These are phyloP conservation scores for Fusarium sp. DNA, from an alignment of 2,329 filamentous ascomycete species.

Conservation along the genomic window DNA sequence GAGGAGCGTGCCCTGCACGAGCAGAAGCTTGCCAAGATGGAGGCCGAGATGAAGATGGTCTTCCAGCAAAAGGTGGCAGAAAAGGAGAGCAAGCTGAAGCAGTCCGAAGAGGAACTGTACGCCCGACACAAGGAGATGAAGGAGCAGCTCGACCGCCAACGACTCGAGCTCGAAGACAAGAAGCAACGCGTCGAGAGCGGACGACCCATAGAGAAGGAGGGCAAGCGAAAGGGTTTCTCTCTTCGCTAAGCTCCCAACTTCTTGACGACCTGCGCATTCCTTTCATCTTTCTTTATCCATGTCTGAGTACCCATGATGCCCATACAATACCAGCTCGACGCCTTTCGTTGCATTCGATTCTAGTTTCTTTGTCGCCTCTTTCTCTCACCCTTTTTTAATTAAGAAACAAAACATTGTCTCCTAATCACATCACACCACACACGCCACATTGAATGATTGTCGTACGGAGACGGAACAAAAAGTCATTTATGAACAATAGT, in stretches of 20 bases:
- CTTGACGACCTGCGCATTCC: slow-evolving; percentile 39
- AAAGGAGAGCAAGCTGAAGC: slow-evolving; percentile 99
- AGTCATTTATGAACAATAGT: slow-evolving; percentile 53
- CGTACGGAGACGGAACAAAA: slow-evolving; percentile 48
- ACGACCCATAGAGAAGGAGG: slow-evolving; percentile 95
- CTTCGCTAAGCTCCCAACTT: slow-evolving; percentile 75
- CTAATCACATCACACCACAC: slow-evolving; percentile 48
- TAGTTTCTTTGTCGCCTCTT: slow-evolving; percentile 52
- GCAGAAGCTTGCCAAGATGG: slow-evolving; percentile 99
- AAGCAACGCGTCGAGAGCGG: slow-evolving; percentile 95
- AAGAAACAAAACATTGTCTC: slow-evolving; percentile 50
- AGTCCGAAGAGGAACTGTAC: slow-evolving; percentile 98
- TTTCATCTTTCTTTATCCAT: slow-evolving; percentile 60
- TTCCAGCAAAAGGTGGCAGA: slow-evolving; percentile 99
- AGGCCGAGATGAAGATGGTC: slow-evolving; percentile 99
- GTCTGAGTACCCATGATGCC: slow-evolving; percentile 69
- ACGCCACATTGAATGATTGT: slow-evolving; percentile 50
- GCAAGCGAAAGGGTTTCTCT: slow-evolving; percentile 99
- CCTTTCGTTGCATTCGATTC: slow-evolving; percentile 62
- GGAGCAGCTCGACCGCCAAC: slow-evolving; percentile 96
- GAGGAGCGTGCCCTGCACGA: slow-evolving; percentile 98
- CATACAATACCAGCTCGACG: slow-evolving; percentile 68
- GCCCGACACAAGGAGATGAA: slow-evolving; percentile 99
- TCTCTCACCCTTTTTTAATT: slow-evolving; percentile 55
- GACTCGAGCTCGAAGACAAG: slow-evolving; percentile 97